These are phyloP conservation scores for Austroboletus novae-zelandiae DNA, from an alignment of 1,284 basidiomycete genomes.

Conservation along the genomic window DNA sequence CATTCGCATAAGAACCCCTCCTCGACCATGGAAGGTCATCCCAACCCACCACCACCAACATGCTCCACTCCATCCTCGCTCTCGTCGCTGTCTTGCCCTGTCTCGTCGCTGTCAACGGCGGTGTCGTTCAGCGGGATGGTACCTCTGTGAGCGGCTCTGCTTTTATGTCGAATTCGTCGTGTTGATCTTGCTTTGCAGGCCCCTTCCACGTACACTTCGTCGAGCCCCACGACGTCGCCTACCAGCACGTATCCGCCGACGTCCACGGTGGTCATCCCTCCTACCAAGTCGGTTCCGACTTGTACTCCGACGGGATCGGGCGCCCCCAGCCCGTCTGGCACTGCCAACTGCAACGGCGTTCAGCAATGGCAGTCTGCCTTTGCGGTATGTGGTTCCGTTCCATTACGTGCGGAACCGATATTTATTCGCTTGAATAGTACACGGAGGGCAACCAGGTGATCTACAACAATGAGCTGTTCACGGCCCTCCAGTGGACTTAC, in stretches of 20 bases:
- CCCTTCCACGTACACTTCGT: too few species aligned
- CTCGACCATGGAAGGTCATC: too few species aligned
- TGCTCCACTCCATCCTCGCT: constrained; percentile 5
- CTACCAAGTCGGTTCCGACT: neutral
- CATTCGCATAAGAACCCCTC: too few species aligned
- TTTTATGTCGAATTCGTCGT: too few species aligned
- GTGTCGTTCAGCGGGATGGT: constrained; percentile 15
- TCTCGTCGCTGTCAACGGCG: constrained; percentile 13
- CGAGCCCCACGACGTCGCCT: neutral
- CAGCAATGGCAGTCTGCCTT: constrained; percentile 27
- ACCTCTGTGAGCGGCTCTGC: constrained; percentile 7
- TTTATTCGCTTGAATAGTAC: constrained; percentile 19
- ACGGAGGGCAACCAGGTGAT: constrained; percentile 21
- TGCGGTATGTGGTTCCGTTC: constrained; percentile 13
- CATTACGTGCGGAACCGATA: rapidly evolving
- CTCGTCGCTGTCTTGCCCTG: constrained; percentile 11
- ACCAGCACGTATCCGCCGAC: neutral
- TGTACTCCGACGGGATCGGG: neutral
- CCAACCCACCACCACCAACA: neutral
- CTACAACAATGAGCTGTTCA: constrained; percentile 20
- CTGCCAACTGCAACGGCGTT: constrained; percentile 13
- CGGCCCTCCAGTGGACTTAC: constrained; percentile 29
- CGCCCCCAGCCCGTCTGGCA: neutral
- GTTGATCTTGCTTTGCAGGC: too few species aligned
- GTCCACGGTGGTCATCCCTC: too few species aligned